Evolutionary conservation across 2,329 filamentous ascomycete species (phyloP).

Genomic region (Ophiostoma sp.): DNA sequence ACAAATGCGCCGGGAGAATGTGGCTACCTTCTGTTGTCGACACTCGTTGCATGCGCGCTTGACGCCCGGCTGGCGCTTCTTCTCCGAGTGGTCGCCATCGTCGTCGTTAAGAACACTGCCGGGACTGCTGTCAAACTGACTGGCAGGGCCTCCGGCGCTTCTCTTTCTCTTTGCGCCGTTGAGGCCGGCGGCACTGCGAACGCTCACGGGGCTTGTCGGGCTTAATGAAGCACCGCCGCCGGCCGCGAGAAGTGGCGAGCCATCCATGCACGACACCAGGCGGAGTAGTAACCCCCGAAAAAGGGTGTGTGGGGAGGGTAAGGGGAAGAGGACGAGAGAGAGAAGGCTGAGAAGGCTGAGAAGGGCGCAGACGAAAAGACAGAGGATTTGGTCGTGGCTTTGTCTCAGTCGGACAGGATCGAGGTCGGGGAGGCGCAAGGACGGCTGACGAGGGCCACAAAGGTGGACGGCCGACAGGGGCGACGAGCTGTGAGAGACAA

Average conservation of each 20-base stretch:
- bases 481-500: not conserved
- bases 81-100: constrained; percentile 56
- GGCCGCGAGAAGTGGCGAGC: constrained; percentile 38
- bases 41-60: constrained; percentile 85
- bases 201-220: constrained; percentile 57
- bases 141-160: constrained; percentile 42
- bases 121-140: constrained; percentile 59
- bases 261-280: constrained; percentile 38
- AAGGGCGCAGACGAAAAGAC: not conserved
- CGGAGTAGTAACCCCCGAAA: constrained; percentile 5
- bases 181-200: constrained; percentile 48
- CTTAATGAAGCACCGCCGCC: constrained; percentile 42
- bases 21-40: constrained; percentile 74
- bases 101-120: constrained; percentile 60
- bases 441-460: not conserved
- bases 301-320: not conserved
- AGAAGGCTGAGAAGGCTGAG: not conserved
- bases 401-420: not conserved
- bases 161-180: constrained; percentile 62
- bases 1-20: not conserved
- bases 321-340: not conserved
- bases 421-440: not conserved
- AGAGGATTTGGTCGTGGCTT: not conserved
- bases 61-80: constrained; percentile 66
- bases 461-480: not conserved